Conservation (phyloP, 176 grass and related monocot species). For the Oryza australiensis region DNA sequence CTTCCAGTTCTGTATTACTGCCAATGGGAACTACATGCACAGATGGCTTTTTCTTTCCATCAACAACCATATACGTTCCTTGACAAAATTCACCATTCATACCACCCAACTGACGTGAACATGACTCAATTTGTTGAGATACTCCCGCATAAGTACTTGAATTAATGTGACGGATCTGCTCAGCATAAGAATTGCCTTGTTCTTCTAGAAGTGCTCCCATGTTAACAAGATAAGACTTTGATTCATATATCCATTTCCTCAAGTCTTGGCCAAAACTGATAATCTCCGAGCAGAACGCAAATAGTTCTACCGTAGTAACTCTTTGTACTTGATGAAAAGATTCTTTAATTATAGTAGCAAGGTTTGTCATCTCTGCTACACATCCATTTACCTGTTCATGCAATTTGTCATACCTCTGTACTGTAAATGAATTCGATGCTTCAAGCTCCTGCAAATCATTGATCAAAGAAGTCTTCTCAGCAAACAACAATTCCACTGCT, state of each 20-base stretch:
- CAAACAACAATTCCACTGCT: conserved; percentile 35
- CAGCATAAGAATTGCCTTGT: conserved; percentile 31
- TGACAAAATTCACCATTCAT: conserved; percentile 1
- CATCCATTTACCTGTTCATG: conserved; percentile 47
- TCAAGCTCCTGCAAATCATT: conserved; percentile 52
- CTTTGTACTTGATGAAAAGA: conserved; percentile 62
- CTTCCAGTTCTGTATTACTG: conserved; percentile 16
- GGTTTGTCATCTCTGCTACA: conserved; percentile 47
- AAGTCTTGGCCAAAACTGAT: conserved; percentile 61
- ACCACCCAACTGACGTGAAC: conserved; percentile 9
- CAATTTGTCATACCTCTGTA: conserved; percentile 39
- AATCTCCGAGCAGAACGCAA: conserved; percentile 54
- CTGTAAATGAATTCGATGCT: conserved; percentile 46
- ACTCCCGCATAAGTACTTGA: conserved; percentile 29
- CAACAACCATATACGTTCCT: background rate
- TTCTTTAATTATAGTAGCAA: conserved; percentile 46
- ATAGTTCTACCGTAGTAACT: conserved; percentile 45
- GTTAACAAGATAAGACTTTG: conserved; percentile 50
- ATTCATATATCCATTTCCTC: conserved; percentile 57
- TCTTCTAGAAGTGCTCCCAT: conserved; percentile 42
- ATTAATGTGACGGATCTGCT: conserved; percentile 32
- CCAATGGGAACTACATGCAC: background rate
- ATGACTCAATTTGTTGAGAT: conserved; percentile 24
- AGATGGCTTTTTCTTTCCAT: conserved; percentile 23
- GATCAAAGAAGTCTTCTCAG: conserved; percentile 44